These are phyloP conservation scores for Acer yangbiense DNA, from an alignment of 345 rosid genomes.

Conservation along the genomic window DNA sequence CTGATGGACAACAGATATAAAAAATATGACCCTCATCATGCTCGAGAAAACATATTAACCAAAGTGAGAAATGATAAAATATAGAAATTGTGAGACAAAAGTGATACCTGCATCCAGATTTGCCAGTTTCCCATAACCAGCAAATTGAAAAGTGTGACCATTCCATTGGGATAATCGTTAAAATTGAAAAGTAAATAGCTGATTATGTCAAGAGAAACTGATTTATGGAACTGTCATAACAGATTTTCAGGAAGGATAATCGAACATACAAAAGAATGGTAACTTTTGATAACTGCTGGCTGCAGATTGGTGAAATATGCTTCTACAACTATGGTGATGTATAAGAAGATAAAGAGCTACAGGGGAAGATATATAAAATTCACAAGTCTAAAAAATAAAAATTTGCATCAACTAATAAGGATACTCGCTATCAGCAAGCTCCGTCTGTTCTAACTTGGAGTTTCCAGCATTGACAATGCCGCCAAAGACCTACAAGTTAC, in stretches of 20 bases:
- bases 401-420: constrained; percentile 42
- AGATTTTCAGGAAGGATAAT: neutral
- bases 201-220: constrained; percentile 50
- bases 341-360: neutral
- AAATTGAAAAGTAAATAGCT: constrained; percentile 88
- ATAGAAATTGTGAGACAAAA: neutral
- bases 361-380: neutral
- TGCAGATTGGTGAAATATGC: neutral
- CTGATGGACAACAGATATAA: neutral
- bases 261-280: neutral
- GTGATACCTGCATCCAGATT: constrained; percentile 85
- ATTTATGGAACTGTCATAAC: constrained; percentile 1
- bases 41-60: neutral
- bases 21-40: neutral
- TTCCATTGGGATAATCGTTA: constrained; percentile 97
- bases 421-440: constrained; percentile 77
- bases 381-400: neutral
- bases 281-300: neutral
- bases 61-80: neutral
- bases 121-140: constrained; percentile 95
- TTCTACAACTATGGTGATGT: neutral
- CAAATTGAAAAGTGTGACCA: constrained; percentile 95
- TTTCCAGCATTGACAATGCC: constrained; percentile 95
- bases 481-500: constrained; percentile 66
- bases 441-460: constrained; percentile 55